Evolutionary conservation across 208 protist species (phyloP), one percentile per base, ranked within the genome.

Genomic region (Porcisia deanei): DNA sequence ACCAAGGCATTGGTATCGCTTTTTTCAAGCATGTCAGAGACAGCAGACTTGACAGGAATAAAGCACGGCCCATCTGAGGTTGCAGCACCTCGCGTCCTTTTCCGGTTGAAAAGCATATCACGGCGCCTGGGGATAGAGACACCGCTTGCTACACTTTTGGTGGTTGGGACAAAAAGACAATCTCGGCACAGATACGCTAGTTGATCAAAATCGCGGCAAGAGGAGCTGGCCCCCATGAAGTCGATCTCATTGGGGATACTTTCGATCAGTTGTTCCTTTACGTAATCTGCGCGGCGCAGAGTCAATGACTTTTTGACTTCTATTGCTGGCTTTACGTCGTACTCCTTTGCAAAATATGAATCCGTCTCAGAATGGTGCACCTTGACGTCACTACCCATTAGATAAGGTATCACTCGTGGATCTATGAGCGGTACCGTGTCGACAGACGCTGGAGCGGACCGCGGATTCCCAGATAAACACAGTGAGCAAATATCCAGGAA

Each of bases 141-240:
- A 22, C 77, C 52, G 16, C 47, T 75, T 72, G 54, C 66, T 34
- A 25, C 45, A 76, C 34, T 53, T 47, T 67, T 49, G 39, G 39
- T 30, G 49, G 55, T 75, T 37, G 84, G 80, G 37, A 84, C 81
- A 59, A 90, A 87, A 57, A 90, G 43, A 49, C 79, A 76, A 85
- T 83, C 84, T 34, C 91, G 79, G 64, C 88, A 91, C 14, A 96
- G 64, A 55, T 87, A 79, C 7, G 88, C 91, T 5, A 96, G 75
- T 69, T 91, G 88, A 59, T 94, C 89, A 66, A 89, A 92, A 82
- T 93, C 88, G 20, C 91, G 91, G 63, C 85, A 91, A 0, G 89
- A 85, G 1, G 84, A 76, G 58, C 91, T 94, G 53, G 80, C 76
- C 14, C 83, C 83, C 58, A 80, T 85, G 72, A 92, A 89, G 14